These are phyloP conservation scores for Septoria linicola DNA, from an alignment of 2,329 filamentous ascomycete species.

Conservation along the genomic window DNA sequence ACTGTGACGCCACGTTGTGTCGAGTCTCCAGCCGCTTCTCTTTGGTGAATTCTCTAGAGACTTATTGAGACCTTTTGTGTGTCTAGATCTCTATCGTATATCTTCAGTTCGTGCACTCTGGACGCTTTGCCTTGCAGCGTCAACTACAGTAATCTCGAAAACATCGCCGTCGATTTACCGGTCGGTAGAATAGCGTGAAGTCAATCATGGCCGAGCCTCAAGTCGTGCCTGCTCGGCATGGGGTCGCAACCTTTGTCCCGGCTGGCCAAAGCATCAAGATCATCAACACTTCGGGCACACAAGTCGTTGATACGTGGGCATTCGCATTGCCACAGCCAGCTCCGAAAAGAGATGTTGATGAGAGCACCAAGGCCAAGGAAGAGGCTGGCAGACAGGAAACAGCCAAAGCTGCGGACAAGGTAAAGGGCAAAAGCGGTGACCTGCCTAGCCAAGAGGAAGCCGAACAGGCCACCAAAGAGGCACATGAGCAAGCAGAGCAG, in stretches of 20 bases:
- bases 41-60: too few species aligned
- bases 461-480: constrained; percentile 33
- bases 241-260: constrained; percentile 38
- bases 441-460: constrained; percentile 40
- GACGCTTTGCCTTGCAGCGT: too few species aligned
- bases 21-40: background rate
- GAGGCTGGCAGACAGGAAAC: constrained; percentile 26
- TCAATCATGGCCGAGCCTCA: constrained; percentile 35
- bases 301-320: constrained; percentile 52
- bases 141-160: too few species aligned
- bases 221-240: constrained; percentile 46
- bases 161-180: too few species aligned
- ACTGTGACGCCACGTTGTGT: constrained; percentile 21
- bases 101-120: too few species aligned
- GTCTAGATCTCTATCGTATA: too few species aligned
- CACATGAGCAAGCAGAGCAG: constrained; percentile 22
- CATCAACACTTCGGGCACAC: constrained; percentile 52
- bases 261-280: constrained; percentile 51
- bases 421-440: constrained; percentile 30
- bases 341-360: constrained; percentile 24
- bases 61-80: too few species aligned
- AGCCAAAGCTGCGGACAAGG: constrained; percentile 26
- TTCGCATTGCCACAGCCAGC: constrained; percentile 50
- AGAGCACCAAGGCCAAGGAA: constrained; percentile 25
- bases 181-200: too few species aligned